phyloP scores from a whole-genome alignment of 208 protist species.

The Leishmania braziliensis region DNA sequence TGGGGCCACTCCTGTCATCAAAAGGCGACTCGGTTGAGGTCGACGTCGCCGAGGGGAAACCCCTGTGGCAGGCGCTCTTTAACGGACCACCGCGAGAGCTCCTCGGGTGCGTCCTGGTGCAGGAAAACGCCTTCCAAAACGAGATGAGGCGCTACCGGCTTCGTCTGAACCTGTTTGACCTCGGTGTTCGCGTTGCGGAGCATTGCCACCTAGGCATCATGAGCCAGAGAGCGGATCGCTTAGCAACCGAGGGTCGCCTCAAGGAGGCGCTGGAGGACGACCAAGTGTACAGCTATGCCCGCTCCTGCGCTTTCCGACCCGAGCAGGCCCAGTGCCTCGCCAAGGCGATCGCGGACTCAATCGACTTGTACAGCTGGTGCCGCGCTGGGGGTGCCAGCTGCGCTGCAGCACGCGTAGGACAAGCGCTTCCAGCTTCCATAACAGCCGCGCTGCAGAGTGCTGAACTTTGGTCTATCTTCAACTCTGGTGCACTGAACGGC shows the following conservation, averaged over 20 bases:
- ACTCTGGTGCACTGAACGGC: conserved; percentile 40
- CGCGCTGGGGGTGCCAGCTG: conserved; percentile 5
- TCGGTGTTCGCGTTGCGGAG: conserved; percentile 84
- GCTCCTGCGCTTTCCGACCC: conserved; percentile 68
- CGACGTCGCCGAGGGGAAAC: background rate
- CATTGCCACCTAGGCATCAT: conserved; percentile 86
- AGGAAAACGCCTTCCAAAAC: conserved; percentile 86
- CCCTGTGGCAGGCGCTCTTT: conserved; percentile 35
- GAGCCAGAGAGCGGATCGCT: conserved; percentile 62
- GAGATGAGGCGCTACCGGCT: conserved; percentile 85
- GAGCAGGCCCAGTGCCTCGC: conserved; percentile 55
- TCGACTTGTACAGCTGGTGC: conserved; percentile 66
- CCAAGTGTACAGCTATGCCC: conserved; percentile 80
- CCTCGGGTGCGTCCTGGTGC: conserved; percentile 78
- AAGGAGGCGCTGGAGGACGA: conserved; percentile 61
- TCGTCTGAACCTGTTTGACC: conserved; percentile 79
- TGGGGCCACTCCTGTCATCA: conserved; percentile 26
- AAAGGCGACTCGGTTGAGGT: conserved; percentile 8
- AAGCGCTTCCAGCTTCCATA: conserved; percentile 7
- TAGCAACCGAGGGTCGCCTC: conserved; percentile 37
- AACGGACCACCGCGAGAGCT: conserved; percentile 69
- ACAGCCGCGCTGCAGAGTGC: conserved; percentile 29
- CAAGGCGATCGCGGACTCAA: conserved; percentile 73
- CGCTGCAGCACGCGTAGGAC: background rate
- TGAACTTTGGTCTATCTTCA: conserved; percentile 44